Base-by-base conservation (phyloP, 2,329 filamentous ascomycete genomes). In the Macrophomina phaseolina region DNA sequence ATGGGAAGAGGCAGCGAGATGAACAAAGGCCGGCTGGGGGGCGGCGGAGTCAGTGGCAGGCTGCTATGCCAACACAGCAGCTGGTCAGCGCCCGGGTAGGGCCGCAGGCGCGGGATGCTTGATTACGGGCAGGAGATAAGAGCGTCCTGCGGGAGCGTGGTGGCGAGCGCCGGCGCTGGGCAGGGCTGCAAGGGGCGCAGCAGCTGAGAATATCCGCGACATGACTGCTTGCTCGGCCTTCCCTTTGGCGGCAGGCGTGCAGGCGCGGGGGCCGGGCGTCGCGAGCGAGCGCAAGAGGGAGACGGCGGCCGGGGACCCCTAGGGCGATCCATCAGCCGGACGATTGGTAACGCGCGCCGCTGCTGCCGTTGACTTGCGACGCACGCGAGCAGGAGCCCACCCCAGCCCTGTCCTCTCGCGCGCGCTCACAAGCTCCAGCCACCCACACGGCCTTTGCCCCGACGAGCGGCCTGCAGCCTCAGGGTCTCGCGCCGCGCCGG, bases 1-100 rank as follows among this genome's bases (percentile, higher is more conserved):
- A 51, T 11, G 65, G 63, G 49, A 70, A 71, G 67, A 68, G 69
- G 69, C 70, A 61, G 45, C 68, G 66, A 64, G 58, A 49, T 60
- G 58, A 42, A 49, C 58, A 36, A 38, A 49, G 58, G 42, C 16
- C 42, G 28, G 16, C n/a, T 30, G 28, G 56, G 28, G 30, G 48
- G 18, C 18, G 8, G 42, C 8, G 2, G 42, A 45, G 42, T 45
- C 40, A 42, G 6, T 14, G 4, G 40, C 36, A 42, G 36, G 36
- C 16, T 38, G 63, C 36, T 28, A n/a, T 38, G 62, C 34, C 51
- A 61, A 30, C 56, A 45, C 36, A 46, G 32, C 34, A 55, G 52
- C 34, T n/a, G 6, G 14, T 9, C 34, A 36, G n/a, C 16, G 34
- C 61, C 40, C 23, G 48, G 46, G 18, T 28, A 65, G 28, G 61